phyloP scores from a whole-genome alignment of 352 stramenopile genomes.

The Phytophthora parvispora region DNA sequence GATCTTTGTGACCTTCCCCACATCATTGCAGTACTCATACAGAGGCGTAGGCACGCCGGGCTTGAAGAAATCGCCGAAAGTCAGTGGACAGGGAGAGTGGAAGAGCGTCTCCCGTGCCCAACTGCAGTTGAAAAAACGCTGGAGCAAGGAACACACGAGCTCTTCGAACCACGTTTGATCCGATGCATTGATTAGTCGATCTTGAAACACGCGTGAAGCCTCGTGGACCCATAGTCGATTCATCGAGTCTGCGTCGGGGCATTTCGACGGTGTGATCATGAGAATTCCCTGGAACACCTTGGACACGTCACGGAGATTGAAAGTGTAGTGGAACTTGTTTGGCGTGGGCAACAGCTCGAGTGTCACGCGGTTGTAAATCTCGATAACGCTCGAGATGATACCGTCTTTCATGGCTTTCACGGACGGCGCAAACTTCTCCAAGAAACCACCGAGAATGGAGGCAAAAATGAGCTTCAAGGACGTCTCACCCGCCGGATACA shows the following conservation, averaged over 20 bases:
- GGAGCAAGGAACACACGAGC: conserved; percentile 86
- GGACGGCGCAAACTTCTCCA: conserved; percentile 88
- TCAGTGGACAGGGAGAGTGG: conserved; percentile 84
- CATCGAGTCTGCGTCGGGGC: conserved; percentile 85
- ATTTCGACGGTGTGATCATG: conserved; percentile 93
- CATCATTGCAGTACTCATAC: conserved; percentile 91
- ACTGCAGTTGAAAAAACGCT: conserved; percentile 79
- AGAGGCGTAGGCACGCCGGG: conserved; percentile 75
- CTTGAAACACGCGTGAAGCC: conserved; percentile 93
- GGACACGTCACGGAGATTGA: conserved; percentile 97
- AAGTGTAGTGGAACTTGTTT: conserved; percentile 96
- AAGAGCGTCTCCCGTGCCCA: conserved; percentile 90
- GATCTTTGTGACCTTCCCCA: conserved; percentile 84
- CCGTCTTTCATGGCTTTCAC: conserved; percentile 86
- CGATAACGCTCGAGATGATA: conserved; percentile 93
- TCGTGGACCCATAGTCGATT: conserved; percentile 95
- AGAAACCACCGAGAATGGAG: conserved; percentile 94
- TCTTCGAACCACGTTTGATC: conserved; percentile 95
- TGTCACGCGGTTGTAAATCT: conserved; percentile 95
- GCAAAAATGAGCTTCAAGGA: conserved; percentile 95
- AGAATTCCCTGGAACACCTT: conserved; percentile 98
- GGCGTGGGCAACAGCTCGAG: conserved; percentile 94
- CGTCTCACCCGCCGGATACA: conserved; percentile 90
- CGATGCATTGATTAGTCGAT: conserved; percentile 89
- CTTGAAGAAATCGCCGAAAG: conserved; percentile 96